Evolutionary conservation across 2,329 filamentous ascomycete genomes (phyloP), one percentile per base, ranked within the genome.

Genomic region (Mycosphaerelloides madeirae): DNA sequence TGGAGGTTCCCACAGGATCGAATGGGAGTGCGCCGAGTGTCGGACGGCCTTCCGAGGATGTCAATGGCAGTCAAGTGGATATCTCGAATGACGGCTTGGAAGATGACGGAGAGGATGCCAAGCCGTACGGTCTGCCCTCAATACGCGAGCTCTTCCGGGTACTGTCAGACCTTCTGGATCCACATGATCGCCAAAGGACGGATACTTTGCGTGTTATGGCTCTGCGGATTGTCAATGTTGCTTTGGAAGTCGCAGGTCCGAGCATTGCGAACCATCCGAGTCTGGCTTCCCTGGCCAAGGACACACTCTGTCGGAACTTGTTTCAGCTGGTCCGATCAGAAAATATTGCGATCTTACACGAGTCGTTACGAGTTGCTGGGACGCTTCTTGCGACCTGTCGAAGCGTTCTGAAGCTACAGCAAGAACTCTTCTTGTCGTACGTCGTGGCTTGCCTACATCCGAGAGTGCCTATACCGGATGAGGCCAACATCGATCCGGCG

Each of bases 171-270:
- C 82, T 98, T 13, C 71, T 98, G 19, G 89, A 98, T 62, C 93
- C 94, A 1, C 87, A 95, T 60, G 91, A 97, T 66, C 83, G 81
- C 41, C 87, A 91, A 57, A 87, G 96, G 65, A 94, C 89, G 2
- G 93, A 98, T 62, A 84, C 87, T 1, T 93, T 97, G 84, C 81
- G 91, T 56, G 88, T 98, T 31, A 98, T 98, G 90, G 93, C 93
- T 14, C 71, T 98, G 54, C 82, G 93, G 33, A 97, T 98, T 52
- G 93, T 98, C 43, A 93, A 98, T 65, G 93, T 98, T 34, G 93
- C 93, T 1, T 78, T 98, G 16, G 93, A 98, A 68, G 91, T 98
- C 46, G 89, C 93, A 1, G 93, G 93, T 0, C 91, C 93, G 3
- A 95, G 90, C 6, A 96, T 98, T 62, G 87, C 90, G 38, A 85